A percentile compares a stretch with the other conserved stretches of the same genome.
Evolutionary conservation across 805 yeast genomes (phyloP).

Genomic region (Brettanomyces anomalus): DNA sequence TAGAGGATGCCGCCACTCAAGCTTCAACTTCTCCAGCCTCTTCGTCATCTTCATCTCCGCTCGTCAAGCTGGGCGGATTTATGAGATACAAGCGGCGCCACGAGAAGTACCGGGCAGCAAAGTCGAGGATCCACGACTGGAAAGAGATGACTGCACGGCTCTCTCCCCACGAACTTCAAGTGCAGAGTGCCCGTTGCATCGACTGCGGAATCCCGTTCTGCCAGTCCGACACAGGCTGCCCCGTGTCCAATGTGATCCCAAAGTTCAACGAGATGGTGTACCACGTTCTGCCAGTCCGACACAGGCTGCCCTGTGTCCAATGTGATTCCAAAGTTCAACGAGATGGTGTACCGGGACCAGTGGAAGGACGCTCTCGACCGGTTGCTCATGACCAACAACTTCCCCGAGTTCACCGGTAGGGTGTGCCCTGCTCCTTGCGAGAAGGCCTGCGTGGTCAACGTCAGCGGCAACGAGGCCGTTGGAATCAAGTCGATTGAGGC

Average conservation of each 20-base stretch:
- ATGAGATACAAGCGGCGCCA: conserved; percentile 87
- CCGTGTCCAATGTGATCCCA: conserved; percentile 93
- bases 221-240: conserved; percentile 97
- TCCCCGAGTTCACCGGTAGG: conserved; percentile 97
- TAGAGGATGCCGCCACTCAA: neutral
- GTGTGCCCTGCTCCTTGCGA: conserved; percentile 99
- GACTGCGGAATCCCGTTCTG: conserved; percentile 99
- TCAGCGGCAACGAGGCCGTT: conserved; percentile 91
- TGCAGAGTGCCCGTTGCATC: conserved; percentile 97
- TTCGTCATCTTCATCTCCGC: conserved; percentile 29
- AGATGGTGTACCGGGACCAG: conserved; percentile 85
- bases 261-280: conserved; percentile 97
- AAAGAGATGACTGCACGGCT: conserved; percentile 76
- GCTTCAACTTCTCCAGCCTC: neutral
- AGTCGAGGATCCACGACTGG: conserved; percentile 82
- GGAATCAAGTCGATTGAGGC: conserved; percentile 95
- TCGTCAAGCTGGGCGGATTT: conserved; percentile 84
- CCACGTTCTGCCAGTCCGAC: conserved; percentile 96
- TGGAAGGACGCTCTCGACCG: conserved; percentile 93
- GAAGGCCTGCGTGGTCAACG: conserved; percentile 79
- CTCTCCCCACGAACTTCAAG: conserved; percentile 75
- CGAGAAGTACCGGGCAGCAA: conserved; percentile 76
- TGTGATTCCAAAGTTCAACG: conserved; percentile 97
- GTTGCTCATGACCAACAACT: conserved; percentile 90
- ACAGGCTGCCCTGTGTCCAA: conserved; percentile 97